Base-by-base conservation (phyloP, 148 eudicot genomes). In the Arctostaphylos glauca region DNA sequence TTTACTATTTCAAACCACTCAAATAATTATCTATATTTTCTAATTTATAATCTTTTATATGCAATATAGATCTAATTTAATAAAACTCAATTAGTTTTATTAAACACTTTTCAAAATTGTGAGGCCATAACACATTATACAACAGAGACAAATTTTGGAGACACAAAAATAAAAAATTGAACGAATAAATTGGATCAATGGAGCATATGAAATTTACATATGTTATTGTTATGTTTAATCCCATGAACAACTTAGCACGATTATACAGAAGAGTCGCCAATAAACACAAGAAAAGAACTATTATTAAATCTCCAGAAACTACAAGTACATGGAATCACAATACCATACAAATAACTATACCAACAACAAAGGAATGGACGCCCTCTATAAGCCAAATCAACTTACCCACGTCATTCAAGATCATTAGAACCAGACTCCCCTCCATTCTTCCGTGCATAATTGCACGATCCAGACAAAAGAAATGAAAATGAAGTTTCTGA, bases 401-500 rank as follows among this genome's bases (percentile, higher is more conserved):
- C 79, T 52, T 83, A 43, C 49, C 82, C 76, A 48, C 58, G 81
- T 88, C 84, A 91, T 78, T 89, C 89, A 41, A 90, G 50, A 54
- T 87, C 89, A 80, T 81, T 81, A 46, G 87, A 84, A 73, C 90
- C 89, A 21, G 87, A 82, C 55, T 88, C 83, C 64, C 89, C 85
- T 54, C 84, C 96, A 46, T 79, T 82, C 91, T 90, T 91, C 76
- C 84, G 88, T 7, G 82, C 53, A 77, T 84, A 85, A 62, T 73
- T 81, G 79, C 85, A 72, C 13, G 86, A 73, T 38, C 92, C 93
- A 4, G 93, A 76, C 31, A 89, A 55, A 14, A 93, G 89, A 87
- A 93, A 94, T 7, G 98, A 86, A 85, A 96, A 89, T 8, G 98
- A 88, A 87, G 87, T 80, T 21, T 90, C 90, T 13, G 97, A 85